Evolutionary conservation across 108 stramenopile species (phyloP).

Genomic region (Pseudonitzschia pungens): DNA sequence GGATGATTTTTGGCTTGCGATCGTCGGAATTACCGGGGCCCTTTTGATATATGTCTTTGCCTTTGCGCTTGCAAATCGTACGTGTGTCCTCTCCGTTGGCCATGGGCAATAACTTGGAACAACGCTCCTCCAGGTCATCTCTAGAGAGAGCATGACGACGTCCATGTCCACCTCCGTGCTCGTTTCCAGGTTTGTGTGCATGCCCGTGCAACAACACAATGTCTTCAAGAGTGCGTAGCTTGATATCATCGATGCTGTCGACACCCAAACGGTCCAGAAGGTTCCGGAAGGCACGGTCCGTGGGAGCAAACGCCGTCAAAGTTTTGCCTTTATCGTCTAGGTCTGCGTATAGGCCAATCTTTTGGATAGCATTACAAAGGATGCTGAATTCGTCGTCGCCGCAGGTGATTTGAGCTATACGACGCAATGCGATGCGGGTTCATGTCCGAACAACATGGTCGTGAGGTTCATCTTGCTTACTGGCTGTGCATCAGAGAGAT

Average conservation of each 20-base stretch:
- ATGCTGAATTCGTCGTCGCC: neutral
- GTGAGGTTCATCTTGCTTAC: neutral
- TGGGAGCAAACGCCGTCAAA: constrained; percentile 30
- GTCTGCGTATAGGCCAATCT: neutral
- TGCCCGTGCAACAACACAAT: constrained; percentile 5
- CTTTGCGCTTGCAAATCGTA: neutral
- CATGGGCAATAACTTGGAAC: neutral
- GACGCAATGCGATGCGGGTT: neutral
- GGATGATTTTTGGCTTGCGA: constrained; percentile 1
- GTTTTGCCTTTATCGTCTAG: neutral
- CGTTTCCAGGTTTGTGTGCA: neutral
- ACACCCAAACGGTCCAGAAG: neutral
- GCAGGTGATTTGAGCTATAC: neutral
- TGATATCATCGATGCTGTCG: neutral
- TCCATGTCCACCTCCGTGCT: no score
- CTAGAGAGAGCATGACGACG: neutral
- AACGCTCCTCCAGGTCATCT: neutral
- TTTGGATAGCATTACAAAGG: neutral
- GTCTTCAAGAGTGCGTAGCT: neutral
- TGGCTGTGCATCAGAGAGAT: neutral
- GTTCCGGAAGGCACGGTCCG: constrained; percentile 19
- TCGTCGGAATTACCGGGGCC: neutral
- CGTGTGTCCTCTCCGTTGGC: constrained; percentile 14
- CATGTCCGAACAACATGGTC: neutral
- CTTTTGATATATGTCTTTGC: neutral